These are phyloP conservation scores for Colletotrichum acutatum DNA, from an alignment of 2,329 filamentous ascomycete genomes.

Conservation along the genomic window DNA sequence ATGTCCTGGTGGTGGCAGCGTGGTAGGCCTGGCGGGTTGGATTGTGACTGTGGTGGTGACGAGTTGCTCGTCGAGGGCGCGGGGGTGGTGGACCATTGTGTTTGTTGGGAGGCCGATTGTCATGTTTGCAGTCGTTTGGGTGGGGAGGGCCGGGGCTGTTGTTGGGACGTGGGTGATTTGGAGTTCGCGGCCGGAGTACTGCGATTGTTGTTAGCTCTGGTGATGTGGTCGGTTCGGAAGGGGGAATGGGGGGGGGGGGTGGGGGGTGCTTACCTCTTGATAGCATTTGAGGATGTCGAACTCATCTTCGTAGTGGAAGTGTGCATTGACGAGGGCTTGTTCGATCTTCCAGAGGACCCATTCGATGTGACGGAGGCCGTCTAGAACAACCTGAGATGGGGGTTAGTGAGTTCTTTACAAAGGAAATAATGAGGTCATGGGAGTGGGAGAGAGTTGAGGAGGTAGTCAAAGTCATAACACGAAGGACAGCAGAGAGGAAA, in stretches of 20 bases:
- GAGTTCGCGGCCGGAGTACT: slow-evolving; percentile 18
- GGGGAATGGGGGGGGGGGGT: no score
- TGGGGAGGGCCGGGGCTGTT: not conserved
- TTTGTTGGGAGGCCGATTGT: not conserved
- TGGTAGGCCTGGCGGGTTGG: not conserved
- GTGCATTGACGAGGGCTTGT: slow-evolving; percentile 1
- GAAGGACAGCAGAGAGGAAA: not conserved
- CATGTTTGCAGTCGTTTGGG: no score
- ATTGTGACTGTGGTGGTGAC: not conserved
- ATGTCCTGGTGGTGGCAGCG: not conserved
- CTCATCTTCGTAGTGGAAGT: slow-evolving; percentile 26
- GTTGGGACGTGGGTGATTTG: slow-evolving; percentile 6
- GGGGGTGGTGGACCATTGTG: not conserved
- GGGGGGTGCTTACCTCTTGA: not conserved
- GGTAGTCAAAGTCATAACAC: no score
- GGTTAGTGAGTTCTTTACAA: not conserved
- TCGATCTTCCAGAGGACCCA: slow-evolving; percentile 10
- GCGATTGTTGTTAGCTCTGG: not conserved
- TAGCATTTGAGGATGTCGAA: slow-evolving; percentile 19
- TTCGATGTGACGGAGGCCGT: slow-evolving; percentile 32
- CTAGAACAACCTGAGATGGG: slow-evolving; percentile 18
- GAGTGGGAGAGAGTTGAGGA: not conserved
- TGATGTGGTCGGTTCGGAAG: no score
- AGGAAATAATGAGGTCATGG: not conserved
- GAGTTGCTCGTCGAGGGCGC: not conserved